phyloP scores from a whole-genome alignment of 208 protist species.

The Trypanosoma conorhini region DNA sequence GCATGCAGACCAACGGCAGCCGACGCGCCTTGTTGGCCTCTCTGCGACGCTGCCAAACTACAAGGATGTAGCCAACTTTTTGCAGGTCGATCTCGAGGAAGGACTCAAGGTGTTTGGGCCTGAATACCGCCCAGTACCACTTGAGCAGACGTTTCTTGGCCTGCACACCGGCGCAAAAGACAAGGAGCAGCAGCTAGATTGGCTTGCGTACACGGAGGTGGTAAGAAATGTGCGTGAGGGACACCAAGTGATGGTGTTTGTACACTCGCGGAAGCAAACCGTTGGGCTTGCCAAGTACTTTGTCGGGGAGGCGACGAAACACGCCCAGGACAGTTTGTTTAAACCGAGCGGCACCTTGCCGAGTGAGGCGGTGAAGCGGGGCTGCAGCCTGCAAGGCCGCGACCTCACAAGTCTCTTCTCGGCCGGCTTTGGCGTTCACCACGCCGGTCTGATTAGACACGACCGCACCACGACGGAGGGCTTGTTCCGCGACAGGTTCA shows the following conservation, averaged over 20 bases:
- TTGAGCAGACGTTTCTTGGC: conserved; percentile 97
- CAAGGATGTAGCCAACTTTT: conserved; percentile 98
- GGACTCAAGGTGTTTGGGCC: conserved; percentile 97
- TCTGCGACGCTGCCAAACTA: conserved; percentile 99
- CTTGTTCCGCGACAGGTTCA: conserved; percentile 94
- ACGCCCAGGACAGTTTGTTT: conserved; percentile 65
- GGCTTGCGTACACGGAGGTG: conserved; percentile 80
- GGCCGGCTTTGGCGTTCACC: conserved; percentile 95
- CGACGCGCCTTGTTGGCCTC: conserved; percentile 97
- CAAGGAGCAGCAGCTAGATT: conserved; percentile 67
- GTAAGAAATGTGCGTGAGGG: conserved; percentile 85
- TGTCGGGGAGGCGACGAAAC: conserved; percentile 78
- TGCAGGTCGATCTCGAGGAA: conserved; percentile 91
- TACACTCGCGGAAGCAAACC: conserved; percentile 98
- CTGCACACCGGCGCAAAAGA: conserved; percentile 61
- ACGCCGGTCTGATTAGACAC: conserved; percentile 95
- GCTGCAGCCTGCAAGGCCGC: conserved; percentile 66
- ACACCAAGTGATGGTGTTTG: conserved; percentile 99
- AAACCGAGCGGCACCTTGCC: conserved; percentile 47
- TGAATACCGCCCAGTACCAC: conserved; percentile 97
- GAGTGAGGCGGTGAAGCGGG: conserved; percentile 44
- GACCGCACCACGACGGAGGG: conserved; percentile 96
- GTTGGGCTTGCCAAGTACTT: conserved; percentile 90
- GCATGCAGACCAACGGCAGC: conserved; percentile 78
- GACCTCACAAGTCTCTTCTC: conserved; percentile 91